Evolutionary conservation across 257 asterid genomes (phyloP).

Genomic region (Jacaranda mimosifolia): DNA sequence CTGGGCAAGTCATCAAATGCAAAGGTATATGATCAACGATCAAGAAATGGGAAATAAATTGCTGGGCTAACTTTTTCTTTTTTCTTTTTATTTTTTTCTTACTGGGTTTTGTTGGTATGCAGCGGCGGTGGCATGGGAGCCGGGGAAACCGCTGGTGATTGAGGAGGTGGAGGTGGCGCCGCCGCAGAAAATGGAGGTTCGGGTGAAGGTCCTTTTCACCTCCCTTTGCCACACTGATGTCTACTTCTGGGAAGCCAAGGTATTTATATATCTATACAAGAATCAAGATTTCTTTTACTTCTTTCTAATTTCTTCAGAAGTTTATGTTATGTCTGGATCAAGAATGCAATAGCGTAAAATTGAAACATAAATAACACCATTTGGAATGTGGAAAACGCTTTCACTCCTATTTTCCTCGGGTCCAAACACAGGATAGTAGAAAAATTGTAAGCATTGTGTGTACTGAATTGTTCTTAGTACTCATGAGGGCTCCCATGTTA

Average conservation of each 20-base stretch:
- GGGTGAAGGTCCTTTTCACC: background rate
- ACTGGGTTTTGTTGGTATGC: background rate
- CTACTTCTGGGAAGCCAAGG: background rate
- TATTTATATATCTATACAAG: background rate
- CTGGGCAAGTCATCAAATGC: slow-evolving; percentile 69
- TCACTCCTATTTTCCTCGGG: too few species aligned
- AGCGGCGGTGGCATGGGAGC: slow-evolving; percentile 23
- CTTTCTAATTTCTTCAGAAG: too few species aligned
- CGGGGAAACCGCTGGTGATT: slow-evolving; percentile 15
- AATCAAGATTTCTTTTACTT: background rate
- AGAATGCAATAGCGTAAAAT: too few species aligned
- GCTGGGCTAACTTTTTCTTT: background rate
- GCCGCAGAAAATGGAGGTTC: background rate
- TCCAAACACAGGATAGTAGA: too few species aligned
- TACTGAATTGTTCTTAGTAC: too few species aligned
- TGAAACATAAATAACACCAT: too few species aligned
- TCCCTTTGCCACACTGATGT: slow-evolving; percentile 23
- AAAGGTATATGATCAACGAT: slow-evolving; percentile 48
- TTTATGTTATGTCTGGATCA: too few species aligned
- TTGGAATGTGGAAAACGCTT: too few species aligned
- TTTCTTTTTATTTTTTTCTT: too few species aligned
- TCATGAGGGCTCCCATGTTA: background rate
- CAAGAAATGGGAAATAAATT: background rate
- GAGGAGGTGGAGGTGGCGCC: slow-evolving; percentile 16
- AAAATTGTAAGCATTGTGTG: background rate